Evolutionary conservation across 2,329 filamentous ascomycete genomes (phyloP), one percentile per base, ranked within the genome.

Genomic region (Fusarium citri): DNA sequence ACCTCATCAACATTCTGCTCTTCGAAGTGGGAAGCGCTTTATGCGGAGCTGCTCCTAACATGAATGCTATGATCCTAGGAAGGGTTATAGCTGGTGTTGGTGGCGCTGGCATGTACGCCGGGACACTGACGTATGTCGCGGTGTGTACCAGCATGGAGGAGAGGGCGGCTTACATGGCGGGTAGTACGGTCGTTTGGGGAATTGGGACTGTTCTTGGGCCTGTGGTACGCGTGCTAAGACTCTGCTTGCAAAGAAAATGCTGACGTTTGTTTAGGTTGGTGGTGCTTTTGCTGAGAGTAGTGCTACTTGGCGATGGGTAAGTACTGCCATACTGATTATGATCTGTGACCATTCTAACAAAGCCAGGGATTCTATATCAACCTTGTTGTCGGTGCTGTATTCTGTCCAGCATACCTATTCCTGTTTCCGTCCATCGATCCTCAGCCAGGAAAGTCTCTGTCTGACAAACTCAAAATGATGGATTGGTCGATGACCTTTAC

Each of bases 281-380:
- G 83, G 83, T n/a, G 81, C 77, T 0, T 84, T 85, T 55, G 75
- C 78, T 3, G 80, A 81, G 26, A 78, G 71, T 6, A 64, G 69
- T 3, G 82, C 79, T 1, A 78, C 77, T 1, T 85, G 83, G 83
- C 65, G 83, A 62, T 83, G 79, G 78, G 66, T 66, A 18, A 47
- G 65, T 37, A 20, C 1, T 10, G 4, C 6, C 1, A 7, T 6
- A 8, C 4, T 15, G 8, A 25, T 8, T 0, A 25, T 8, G 6
- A 8, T 5, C 10, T 4, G 5, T 15, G 2, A 8, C 1, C 14
- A 22, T 3, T 18, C 30, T 45, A 0, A 59, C 8, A 1, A 1
- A 18, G 8, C 0, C 5, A 57, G 57, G 57, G 51, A 11, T 59
- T 59, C 1, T 59, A 59, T 8, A 25, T 57, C 16, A 59, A 59